Conservation (phyloP, 768 basidiomycete genomes). For the Pleurotus tuber-regium region DNA sequence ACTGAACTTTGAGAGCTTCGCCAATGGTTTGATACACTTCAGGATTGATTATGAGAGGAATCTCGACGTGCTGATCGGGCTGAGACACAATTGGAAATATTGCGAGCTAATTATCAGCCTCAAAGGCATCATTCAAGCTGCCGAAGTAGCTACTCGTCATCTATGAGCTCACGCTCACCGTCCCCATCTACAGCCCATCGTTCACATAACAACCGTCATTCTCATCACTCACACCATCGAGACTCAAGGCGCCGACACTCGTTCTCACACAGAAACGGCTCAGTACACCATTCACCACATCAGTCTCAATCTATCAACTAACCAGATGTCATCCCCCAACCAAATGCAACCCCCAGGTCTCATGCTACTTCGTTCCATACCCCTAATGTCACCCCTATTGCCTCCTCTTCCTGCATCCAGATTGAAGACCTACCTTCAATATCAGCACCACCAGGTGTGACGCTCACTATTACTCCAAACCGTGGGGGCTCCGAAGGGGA, state of each 20-base stretch:
- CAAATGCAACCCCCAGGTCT: too few relatives aligned
- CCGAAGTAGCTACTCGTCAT: neutral
- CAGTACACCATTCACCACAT: too few relatives aligned
- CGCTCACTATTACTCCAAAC: neutral
- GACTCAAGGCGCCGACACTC: too few relatives aligned
- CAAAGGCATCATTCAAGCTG: neutral
- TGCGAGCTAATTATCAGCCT: neutral
- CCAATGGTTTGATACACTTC: neutral
- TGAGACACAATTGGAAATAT: constrained; percentile 1
- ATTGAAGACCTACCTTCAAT: neutral
- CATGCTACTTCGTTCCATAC: neutral
- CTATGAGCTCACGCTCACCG: neutral
- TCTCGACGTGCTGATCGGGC: neutral
- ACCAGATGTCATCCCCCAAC: too few relatives aligned
- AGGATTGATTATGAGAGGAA: neutral
- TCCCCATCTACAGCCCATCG: neutral
- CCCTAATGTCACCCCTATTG: neutral
- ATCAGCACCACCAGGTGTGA: neutral
- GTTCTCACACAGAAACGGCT: too few relatives aligned
- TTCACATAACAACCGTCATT: neutral
- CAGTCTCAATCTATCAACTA: too few relatives aligned
- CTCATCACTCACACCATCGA: neutral
- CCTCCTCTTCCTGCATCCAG: neutral
- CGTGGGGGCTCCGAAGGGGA: too few relatives aligned
- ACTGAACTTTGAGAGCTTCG: neutral